These are phyloP conservation scores for Micromonas pusilla DNA, from an alignment of 139 green algal genomes.

Conservation along the genomic window DNA sequence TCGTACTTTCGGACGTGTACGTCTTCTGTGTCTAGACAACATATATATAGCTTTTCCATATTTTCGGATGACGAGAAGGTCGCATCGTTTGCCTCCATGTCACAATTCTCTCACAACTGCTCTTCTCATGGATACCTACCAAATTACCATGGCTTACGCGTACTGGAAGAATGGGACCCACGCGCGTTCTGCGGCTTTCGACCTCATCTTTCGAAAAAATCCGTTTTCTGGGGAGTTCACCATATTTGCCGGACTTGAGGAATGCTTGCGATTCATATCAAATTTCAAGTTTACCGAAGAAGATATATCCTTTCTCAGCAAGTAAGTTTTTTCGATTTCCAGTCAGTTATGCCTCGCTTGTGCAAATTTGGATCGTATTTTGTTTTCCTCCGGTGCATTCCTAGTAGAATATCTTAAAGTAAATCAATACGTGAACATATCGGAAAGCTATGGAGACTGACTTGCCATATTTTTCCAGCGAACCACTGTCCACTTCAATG, in stretches of 20 bases:
- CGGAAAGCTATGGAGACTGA: not conserved
- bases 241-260: constrained; percentile 42
- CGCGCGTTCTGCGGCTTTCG: constrained; percentile 34
- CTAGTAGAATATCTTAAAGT: not conserved
- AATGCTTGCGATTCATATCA: constrained; percentile 34
- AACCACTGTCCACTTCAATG: not conserved
- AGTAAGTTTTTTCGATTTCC: not conserved
- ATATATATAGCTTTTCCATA: too few relatives aligned
- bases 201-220: constrained; percentile 42
- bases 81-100: not conserved
- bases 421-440: not conserved
- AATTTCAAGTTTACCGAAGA: constrained; percentile 35
- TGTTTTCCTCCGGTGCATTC: not conserved
- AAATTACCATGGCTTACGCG: constrained; percentile 48
- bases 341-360: too few relatives aligned
- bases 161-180: constrained; percentile 40
- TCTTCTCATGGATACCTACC: constrained; percentile 44
- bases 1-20: too few relatives aligned
- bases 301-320: constrained; percentile 26
- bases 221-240: constrained; percentile 44
- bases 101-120: constrained; percentile 36
- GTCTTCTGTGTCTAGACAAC: too few relatives aligned
- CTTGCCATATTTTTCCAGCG: not conserved
- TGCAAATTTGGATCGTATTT: not conserved
- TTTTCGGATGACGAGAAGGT: too few relatives aligned